Conservation (phyloP, 1,284 basidiomycete species). For the Cryptococcus sp. region DNA sequence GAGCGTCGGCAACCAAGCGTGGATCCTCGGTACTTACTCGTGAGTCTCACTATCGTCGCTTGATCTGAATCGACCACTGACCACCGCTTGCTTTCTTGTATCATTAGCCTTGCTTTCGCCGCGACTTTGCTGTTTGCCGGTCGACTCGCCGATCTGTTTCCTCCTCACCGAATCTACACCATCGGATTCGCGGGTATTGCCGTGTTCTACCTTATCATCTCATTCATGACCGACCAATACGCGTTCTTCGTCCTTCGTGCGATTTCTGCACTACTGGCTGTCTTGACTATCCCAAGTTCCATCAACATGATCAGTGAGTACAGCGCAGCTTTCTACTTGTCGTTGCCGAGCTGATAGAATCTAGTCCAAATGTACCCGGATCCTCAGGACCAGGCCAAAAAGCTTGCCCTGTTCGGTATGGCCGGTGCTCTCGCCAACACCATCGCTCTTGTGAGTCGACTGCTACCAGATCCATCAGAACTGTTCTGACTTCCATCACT, state of each 20-base stretch:
- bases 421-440: conserved; percentile 45
- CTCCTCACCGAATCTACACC: conserved; percentile 43
- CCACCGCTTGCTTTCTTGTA: conserved; percentile 6
- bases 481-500: conserved; percentile 17
- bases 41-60: conserved; percentile 6
- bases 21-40: conserved; percentile 46
- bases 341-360: not conserved
- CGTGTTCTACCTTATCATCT: conserved; percentile 48
- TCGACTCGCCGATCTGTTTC: conserved; percentile 45
- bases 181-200: conserved; percentile 47
- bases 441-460: conserved; percentile 17
- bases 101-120: conserved; percentile 30
- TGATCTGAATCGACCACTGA: not conserved
- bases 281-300: conserved; percentile 46
- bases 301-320: conserved; percentile 46
- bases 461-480: no score
- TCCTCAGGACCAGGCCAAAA: conserved; percentile 40
- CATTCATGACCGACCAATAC: conserved; percentile 48
- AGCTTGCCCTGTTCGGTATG: conserved; percentile 49
- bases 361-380: conserved; percentile 47
- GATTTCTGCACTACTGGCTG: conserved; percentile 44
- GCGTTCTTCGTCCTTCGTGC: conserved; percentile 50
- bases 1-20: conserved; percentile 34
- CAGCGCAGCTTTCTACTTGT: not conserved
- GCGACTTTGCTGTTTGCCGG: conserved; percentile 44